Evolutionary conservation across 2,329 filamentous ascomycete genomes (phyloP).

Genomic region (Phyllosticta paracitricarpa): DNA sequence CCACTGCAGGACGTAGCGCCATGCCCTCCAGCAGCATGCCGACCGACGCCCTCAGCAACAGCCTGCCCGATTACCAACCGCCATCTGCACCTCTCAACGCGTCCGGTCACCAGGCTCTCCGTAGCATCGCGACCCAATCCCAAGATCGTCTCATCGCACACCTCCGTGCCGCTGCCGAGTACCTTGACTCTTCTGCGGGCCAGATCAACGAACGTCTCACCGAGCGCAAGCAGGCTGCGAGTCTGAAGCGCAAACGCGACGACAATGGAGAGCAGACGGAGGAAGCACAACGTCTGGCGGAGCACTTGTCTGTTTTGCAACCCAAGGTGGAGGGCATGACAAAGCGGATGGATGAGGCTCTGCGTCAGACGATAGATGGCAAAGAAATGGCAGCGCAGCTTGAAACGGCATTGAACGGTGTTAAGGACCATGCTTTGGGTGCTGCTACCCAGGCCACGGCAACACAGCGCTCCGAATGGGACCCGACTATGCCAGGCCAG

Average conservation of each 20-base stretch:
- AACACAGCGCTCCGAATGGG: slow-evolving; percentile 21
- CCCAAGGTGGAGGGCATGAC: slow-evolving; percentile 43
- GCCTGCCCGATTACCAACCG: slow-evolving; percentile 43
- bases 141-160: slow-evolving; percentile 40
- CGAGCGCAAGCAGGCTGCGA: slow-evolving; percentile 18
- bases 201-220: slow-evolving; percentile 47
- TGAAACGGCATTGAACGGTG: slow-evolving; percentile 32
- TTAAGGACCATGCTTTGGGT: slow-evolving; percentile 28
- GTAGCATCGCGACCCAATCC: slow-evolving; percentile 27
- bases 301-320: slow-evolving; percentile 30
- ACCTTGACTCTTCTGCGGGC: slow-evolving; percentile 40
- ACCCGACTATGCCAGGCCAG: slow-evolving; percentile 29
- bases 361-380: slow-evolving; percentile 50
- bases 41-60: background rate
- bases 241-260: background rate
- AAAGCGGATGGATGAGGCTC: slow-evolving; percentile 44
- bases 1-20: background rate
- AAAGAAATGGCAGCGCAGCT: slow-evolving; percentile 38
- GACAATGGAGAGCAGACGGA: slow-evolving; percentile 8
- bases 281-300: slow-evolving; percentile 30
- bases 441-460: slow-evolving; percentile 19
- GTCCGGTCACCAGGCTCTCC: background rate
- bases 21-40: background rate
- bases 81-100: slow-evolving; percentile 42
- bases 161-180: slow-evolving; percentile 35